These are phyloP conservation scores for Phytomonas serpens DNA, from an alignment of 208 protist species.

Conservation along the genomic window DNA sequence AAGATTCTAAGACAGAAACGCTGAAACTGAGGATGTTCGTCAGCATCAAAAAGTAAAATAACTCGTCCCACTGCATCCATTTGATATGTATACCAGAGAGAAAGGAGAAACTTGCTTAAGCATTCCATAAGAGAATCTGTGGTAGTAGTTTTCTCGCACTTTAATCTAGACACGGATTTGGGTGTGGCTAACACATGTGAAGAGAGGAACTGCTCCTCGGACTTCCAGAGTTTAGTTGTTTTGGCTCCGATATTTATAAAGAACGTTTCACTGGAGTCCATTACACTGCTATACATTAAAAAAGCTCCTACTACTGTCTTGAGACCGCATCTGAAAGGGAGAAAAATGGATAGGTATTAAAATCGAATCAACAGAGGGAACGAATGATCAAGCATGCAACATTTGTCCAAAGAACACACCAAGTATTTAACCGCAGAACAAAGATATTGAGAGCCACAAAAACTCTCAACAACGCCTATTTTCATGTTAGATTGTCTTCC, in stretches of 20 bases:
- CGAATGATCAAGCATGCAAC: not conserved
- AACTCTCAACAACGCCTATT: not conserved
- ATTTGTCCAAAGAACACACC: not conserved
- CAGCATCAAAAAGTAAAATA: not conserved
- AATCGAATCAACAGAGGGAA: not conserved
- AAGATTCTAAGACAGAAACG: not conserved
- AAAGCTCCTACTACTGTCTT: not conserved
- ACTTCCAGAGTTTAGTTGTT: slow-evolving; percentile 2
- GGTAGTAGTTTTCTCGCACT: not conserved
- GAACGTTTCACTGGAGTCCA: not conserved
- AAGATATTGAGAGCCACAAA: not conserved
- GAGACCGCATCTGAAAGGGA: not conserved
- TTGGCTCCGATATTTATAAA: not conserved
- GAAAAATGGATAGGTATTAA: not conserved
- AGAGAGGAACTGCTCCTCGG: not conserved
- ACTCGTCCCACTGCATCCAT: not conserved
- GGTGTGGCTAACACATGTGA: not conserved
- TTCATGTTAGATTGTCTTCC: not conserved
- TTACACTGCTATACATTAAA: not conserved
- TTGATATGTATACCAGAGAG: not conserved
- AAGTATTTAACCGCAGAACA: not conserved
- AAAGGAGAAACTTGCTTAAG: not conserved
- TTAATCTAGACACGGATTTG: not conserved
- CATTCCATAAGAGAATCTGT: not conserved
- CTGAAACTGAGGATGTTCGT: not conserved